Base-by-base conservation (phyloP, 2,329 filamentous ascomycete genomes). In the Lachnellula suecica region DNA sequence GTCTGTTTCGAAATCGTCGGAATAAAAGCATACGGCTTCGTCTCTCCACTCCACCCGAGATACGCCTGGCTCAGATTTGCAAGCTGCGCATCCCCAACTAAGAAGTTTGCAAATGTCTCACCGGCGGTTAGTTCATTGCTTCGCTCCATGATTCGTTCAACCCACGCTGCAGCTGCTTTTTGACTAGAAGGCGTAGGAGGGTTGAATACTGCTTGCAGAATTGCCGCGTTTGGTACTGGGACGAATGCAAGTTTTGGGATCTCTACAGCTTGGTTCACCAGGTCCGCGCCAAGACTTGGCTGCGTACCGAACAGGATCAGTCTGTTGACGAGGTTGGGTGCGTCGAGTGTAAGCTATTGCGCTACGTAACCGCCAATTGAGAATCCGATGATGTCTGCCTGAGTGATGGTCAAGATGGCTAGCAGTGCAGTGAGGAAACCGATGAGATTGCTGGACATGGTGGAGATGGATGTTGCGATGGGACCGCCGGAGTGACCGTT, bases 331-430 rank as follows among this genome's bases (percentile, higher is more conserved):
- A 74, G 57, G 1, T 58, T 60, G 0, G 71, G 68, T 1, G 63
- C 60, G 22, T 66, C 64, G 20, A 78, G 65, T 3, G 75, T 73
- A 4, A 77, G 63, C 44, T 76, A 61, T 55, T 79, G 77, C 8
- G 72, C 75, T 6, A 71, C 70, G 24, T 67, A 70, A 0, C 75
- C 76, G 13, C 77, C 76, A 70, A 79, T 75, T 11, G 73, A 77
- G 60, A 75, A 79, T 1, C 77, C 77, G 27, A 79, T 48, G 4
- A 79, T 56, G 49, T 79, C 75, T 5, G 20, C 38, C 17, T 42
- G 17, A 6, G 17, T 6, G 4, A 23, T 20, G 3, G 3, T 17
- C 15, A 31, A 31, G 8, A 15, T 31, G 8, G 29, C 8, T 8
- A 31, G 29, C 15, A 31, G 29, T 31, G 8, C 8, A 8, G 8